Evolutionary conservation across 2,329 filamentous ascomycete species (phyloP).

Genomic region (Dendryphion nanum): DNA sequence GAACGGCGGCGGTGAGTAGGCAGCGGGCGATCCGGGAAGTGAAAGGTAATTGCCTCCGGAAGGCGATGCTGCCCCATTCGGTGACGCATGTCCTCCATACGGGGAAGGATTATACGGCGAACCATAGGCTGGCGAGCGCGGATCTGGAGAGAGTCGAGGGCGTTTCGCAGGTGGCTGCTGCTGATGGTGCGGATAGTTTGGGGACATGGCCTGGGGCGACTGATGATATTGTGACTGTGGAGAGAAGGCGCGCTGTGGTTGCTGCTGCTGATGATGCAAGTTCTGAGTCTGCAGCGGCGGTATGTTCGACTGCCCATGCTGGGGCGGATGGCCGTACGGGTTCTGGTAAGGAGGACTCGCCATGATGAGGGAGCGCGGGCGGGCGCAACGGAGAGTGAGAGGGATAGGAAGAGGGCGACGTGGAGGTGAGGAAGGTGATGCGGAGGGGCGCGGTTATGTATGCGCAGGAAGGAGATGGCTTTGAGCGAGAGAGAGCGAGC

Average conservation of each 20-base stretch:
- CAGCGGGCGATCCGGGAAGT: constrained; percentile 32
- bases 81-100: constrained; percentile 45
- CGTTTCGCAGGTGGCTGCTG: constrained; percentile 66
- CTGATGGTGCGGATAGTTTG: constrained; percentile 27
- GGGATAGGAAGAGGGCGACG: background rate
- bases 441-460: constrained; percentile 11
- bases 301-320: constrained; percentile 28
- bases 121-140: constrained; percentile 51
- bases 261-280: constrained; percentile 24
- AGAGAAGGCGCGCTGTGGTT: constrained; percentile 28
- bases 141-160: constrained; percentile 66
- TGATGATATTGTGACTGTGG: constrained; percentile 46
- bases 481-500: no score
- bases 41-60: constrained; percentile 25
- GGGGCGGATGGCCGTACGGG: constrained; percentile 24
- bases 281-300: constrained; percentile 38
- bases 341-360: constrained; percentile 17
- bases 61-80: constrained; percentile 9
- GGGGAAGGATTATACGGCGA: constrained; percentile 38
- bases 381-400: constrained; percentile 6
- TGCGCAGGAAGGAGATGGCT: no score
- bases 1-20: constrained; percentile 37
- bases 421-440: background rate
- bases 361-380: constrained; percentile 29
- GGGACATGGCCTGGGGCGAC: constrained; percentile 54